Evolutionary conservation across 2,329 filamentous ascomycete species (phyloP), one percentile per base, ranked within the genome.

Genomic region (Penicillium paneum): DNA sequence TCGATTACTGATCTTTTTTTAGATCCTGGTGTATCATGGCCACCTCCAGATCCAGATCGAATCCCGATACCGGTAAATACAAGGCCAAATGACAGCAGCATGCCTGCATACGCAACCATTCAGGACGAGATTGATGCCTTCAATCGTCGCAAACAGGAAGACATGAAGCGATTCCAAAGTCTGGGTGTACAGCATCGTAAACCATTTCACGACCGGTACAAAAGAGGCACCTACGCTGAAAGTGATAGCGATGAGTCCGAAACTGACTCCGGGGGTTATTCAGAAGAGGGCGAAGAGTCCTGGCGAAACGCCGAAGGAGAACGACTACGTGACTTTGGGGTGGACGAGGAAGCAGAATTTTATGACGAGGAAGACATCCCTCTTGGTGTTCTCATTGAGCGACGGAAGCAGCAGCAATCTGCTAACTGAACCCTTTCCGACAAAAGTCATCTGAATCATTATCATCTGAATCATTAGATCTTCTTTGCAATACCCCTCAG

Each of bases 251-350:
- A 60, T 5, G 57, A 65, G 21, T 49, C 59, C 11, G 58, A 56
- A 8, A 57, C 62, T 21, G 49, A 59, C 12, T 62, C 61, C 21
- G 60, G 63, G 2, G 57, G 62, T 13, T 62, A 61, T 4, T 62
- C 64, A 11, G 66, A 70, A 49, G 76, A 76, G 57, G 82, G 83
- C 5, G 83, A 85, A 66, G 83, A 85, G 70, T 79, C 74, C 0
- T 87, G 84, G 84, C 77, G 76, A 28, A 85, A 86, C 62, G 78
- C 81, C 0, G 84, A 86, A 63, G 84, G 84, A 4, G 84, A 87
- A 58, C 71, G 83, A 19, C 70, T 87, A 21, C 73, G 79, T 17
- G 84, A 87, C 59, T 87, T 86, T 65, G 84, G 84, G 0, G 82
- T 87, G 3, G 84, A 87, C 63, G 84, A 86, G 65, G 82, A 84